Evolutionary conservation across 345 rosid species (phyloP), one percentile per base, ranked within the genome.

Genomic region (Zanthoxylum bungeanum): DNA sequence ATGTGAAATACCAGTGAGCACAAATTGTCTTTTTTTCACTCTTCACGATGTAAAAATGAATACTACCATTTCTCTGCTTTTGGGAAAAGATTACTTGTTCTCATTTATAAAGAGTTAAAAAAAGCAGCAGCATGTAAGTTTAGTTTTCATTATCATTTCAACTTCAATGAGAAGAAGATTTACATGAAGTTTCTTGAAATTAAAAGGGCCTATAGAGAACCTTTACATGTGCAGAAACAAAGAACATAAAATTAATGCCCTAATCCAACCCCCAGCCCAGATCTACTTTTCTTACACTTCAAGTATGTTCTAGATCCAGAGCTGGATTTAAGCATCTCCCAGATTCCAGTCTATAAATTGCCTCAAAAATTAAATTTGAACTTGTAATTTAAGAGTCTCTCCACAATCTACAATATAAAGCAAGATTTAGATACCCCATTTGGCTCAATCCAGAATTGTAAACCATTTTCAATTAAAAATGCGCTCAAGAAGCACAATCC

Each of bases 171-270:
- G 56, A 37, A 36, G 14, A 37, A 22, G 30, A 44, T 70, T n/a
- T 59, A 70, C 66, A 70, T 14, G 50, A 46, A 58, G 50, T 46
- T 60, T 70, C 46, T 1, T 31, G 50, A 47, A 30, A 37, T 44
- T 16, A 46, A 22, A 37, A 59, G 55, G 16, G 42, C 28, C 52
- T 17, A 57, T 11, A 28, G 21, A 44, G 28, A 12, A 9, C 11
- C 24, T 17, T 53, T 16, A 25, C 52, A 58, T 27, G 42, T 40
- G 73, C 22, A 12, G 25, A 69, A 55, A 7, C n/a, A n/a, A 28
- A 56, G 22, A 22, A 46, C 24, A 60, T 9, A 8, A 21, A 70
- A 60, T 2, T 4, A n/a, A 69, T 27, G 33, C 57, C 42, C 58
- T 30, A 19, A 39, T 66, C 40, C 59, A 28, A 28, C 1, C 7